A percentile compares a stretch with the other conserved stretches of the same genome.
phyloP scores from a whole-genome alignment of 768 basidiomycete species.

The Imleria badia region DNA sequence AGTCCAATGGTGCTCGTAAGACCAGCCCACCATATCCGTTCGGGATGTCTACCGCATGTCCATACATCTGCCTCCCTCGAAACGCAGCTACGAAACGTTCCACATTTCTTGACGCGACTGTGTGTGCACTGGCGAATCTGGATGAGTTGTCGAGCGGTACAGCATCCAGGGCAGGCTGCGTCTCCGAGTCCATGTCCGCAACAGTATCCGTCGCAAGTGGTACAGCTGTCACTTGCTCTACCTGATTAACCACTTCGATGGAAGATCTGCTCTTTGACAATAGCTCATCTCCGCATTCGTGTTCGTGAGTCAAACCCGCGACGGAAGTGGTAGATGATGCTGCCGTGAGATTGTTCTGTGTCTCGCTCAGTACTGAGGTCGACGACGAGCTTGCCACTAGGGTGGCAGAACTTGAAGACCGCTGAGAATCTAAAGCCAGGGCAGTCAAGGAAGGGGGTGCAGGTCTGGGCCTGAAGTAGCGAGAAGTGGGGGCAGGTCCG shows the following conservation, averaged over 20 bases:
- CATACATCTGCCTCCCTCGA: slow-evolving; percentile 73
- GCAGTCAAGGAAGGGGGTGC: slow-evolving; percentile 20
- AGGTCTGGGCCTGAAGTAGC: slow-evolving; percentile 62
- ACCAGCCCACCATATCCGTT: slow-evolving; percentile 68
- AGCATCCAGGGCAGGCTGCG: slow-evolving; percentile 6
- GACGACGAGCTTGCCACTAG: slow-evolving; percentile 10
- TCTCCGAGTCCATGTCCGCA: slow-evolving; percentile 9
- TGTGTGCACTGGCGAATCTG: background rate
- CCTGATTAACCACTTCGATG: background rate
- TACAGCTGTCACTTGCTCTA: background rate
- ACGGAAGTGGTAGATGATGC: slow-evolving; percentile 6
- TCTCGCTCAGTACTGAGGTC: slow-evolving; percentile 3
- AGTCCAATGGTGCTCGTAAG: slow-evolving; percentile 35
- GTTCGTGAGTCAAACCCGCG: background rate
- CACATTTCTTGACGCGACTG: background rate
- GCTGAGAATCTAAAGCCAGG: background rate
- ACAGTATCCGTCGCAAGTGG: background rate
- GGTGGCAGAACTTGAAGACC: slow-evolving; percentile 15
- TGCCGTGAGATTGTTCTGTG: slow-evolving; percentile 1
- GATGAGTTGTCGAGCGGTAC: background rate
- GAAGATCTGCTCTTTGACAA: background rate
- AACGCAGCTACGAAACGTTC: slow-evolving; percentile 57
- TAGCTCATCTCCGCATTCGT: background rate
- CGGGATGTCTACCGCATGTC: slow-evolving; percentile 60
- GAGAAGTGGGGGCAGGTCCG: slow-evolving; percentile 71